phyloP scores from a whole-genome alignment of 352 stramenopile genomes.

The Saprolegnia parasitica region DNA sequence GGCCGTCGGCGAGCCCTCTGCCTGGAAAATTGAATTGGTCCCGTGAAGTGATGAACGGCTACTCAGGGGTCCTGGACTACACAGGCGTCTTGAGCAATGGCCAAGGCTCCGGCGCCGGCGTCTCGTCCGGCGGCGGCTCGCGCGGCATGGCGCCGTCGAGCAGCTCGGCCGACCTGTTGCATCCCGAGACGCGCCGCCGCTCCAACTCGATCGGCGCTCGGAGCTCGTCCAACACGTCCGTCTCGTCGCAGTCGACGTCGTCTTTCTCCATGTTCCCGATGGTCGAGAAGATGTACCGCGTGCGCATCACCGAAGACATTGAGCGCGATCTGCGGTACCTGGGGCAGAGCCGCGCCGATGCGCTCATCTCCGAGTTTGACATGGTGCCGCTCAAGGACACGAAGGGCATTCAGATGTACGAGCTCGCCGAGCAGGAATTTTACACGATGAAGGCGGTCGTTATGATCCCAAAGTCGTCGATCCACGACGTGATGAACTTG shows the following conservation, averaged over 20 bases:
- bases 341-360: conserved; percentile 72
- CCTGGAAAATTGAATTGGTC: neutral
- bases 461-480: conserved; percentile 50
- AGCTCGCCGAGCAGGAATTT: conserved; percentile 76
- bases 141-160: neutral
- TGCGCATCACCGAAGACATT: conserved; percentile 73
- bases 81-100: conserved; percentile 6
- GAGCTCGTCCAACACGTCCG: conserved; percentile 21
- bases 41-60: conserved; percentile 15
- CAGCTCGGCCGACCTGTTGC: neutral
- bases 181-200: neutral
- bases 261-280: conserved; percentile 70
- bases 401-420: conserved; percentile 61
- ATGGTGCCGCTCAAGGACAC: conserved; percentile 79
- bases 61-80: conserved; percentile 24
- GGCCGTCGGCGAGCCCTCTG: neutral
- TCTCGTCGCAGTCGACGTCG: conserved; percentile 13
- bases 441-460: conserved; percentile 82
- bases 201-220: conserved; percentile 18
- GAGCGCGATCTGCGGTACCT: conserved; percentile 81
- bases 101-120: neutral
- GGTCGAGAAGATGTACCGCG: conserved; percentile 78
- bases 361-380: conserved; percentile 70
- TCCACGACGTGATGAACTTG: conserved; percentile 79
- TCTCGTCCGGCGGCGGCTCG: neutral